A percentile compares a stretch with the other conserved stretches of the same genome.
Evolutionary conservation across 1,139 yeast genomes (phyloP).

Genomic region (Debaryomycetaceae sp.): DNA sequence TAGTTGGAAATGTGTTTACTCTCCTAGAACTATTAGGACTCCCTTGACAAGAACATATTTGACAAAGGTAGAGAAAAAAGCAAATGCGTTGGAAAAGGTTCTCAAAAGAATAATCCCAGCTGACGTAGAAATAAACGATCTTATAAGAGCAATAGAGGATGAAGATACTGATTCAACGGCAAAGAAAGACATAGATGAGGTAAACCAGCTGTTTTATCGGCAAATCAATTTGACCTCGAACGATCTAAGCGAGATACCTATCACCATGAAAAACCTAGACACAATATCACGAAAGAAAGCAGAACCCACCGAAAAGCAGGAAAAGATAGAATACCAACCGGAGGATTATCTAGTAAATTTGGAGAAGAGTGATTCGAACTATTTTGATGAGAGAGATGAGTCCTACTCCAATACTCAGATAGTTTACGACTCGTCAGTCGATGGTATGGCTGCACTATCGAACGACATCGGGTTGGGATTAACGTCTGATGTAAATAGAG

Average conservation of each 20-base stretch:
- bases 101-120: conserved; percentile 15
- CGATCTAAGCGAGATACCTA: conserved; percentile 14
- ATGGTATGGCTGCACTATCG: conserved; percentile 52
- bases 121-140: conserved; percentile 18
- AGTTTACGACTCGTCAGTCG: conserved; percentile 23
- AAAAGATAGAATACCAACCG: conserved; percentile 14
- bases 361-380: conserved; percentile 17
- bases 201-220: conserved; percentile 9
- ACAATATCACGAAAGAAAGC: conserved; percentile 14
- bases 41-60: conserved; percentile 26
- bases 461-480: conserved; percentile 21
- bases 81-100: conserved; percentile 13
- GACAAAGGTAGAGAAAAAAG: conserved; percentile 21
- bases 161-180: not conserved
- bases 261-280: conserved; percentile 16
- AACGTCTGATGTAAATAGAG: conserved; percentile 46
- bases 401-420: conserved; percentile 7
- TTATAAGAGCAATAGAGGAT: conserved; percentile 12
- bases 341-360: conserved; percentile 19
- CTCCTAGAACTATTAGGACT: conserved; percentile 23
- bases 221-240: conserved; percentile 16
- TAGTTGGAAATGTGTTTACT: conserved; percentile 24
- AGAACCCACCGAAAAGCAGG: conserved; percentile 3
- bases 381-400: conserved; percentile 18
- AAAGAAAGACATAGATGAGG: conserved; percentile 5